phyloP scores from a whole-genome alignment of 169 alveolate species.

The Cryptosporidium ryanae region DNA sequence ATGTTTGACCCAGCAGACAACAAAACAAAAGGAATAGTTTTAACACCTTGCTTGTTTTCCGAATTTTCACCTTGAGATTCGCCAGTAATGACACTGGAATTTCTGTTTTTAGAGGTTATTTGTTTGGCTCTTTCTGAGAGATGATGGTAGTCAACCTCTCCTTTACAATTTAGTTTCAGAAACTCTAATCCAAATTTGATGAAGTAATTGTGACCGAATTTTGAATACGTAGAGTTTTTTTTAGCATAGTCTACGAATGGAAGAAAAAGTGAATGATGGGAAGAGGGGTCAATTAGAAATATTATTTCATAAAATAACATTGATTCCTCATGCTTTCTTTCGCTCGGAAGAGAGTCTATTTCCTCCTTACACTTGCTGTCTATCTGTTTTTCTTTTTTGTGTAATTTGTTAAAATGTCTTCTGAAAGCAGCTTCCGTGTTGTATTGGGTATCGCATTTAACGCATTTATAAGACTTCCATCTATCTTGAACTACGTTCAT shows the following conservation, averaged over 20 bases:
- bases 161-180: conserved; percentile 30
- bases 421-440: conserved; percentile 76
- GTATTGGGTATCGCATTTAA: conserved; percentile 66
- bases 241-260: conserved; percentile 86
- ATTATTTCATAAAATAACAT: conserved; percentile 77
- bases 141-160: conserved; percentile 71
- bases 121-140: conserved; percentile 76
- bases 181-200: conserved; percentile 23
- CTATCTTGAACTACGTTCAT: conserved; percentile 71
- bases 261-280: conserved; percentile 86
- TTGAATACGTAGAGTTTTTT: conserved; percentile 7
- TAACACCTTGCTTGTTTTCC: conserved; percentile 8
- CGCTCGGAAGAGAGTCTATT: not conserved
- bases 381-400: conserved; percentile 1
- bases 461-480: conserved; percentile 78
- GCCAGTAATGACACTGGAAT: not conserved
- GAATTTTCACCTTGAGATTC: not conserved
- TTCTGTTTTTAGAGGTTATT: not conserved
- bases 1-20: conserved; percentile 89
- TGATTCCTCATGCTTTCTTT: conserved; percentile 17
- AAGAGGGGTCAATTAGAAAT: conserved; percentile 84
- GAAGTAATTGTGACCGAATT: not conserved
- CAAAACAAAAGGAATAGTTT: conserved; percentile 79
- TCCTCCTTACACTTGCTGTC: not conserved
- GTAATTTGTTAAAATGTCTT: conserved; percentile 71